Base-by-base conservation (phyloP, 2,329 filamentous ascomycete species). In the Xylaria sp. region DNA sequence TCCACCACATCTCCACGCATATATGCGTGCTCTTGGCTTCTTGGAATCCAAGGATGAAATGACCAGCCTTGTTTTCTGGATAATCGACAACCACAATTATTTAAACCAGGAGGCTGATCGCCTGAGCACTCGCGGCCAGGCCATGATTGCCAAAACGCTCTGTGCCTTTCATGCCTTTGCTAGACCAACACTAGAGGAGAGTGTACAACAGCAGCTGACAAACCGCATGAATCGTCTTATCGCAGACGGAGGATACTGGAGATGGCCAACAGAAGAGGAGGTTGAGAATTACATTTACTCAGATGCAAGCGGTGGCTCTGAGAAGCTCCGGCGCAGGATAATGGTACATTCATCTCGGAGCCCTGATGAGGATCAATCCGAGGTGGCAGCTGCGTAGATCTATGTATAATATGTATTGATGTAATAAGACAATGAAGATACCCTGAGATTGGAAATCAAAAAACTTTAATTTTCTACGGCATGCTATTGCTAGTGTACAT, bases 11-110 rank as follows among this genome's bases (percentile, higher is more conserved):
- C 75, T 88, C 1, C 87, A 91, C 72, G 80, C 82, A 2, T 91
- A 92, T 75, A 84, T 93, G 76, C 84, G 89, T 55, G 84, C 87
- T 0, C 80, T 93, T 25, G 90, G 87, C 0, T 84, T 86, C 60
- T 77, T 89, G n/a, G 85, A 85, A 41, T 88, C 93, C 70, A 82
- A 83, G 57, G 79, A 84, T 2, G 87, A 85, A 58, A 87, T 93
- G 76, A 82, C 85, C 5, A 80, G 80, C 4, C 78, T 90, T 5
- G 78, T 90, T 15, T 77, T 80, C 34, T 94, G 90, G 89, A 85
- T 91, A 71, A 78, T 86, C 0, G 72, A 78, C 28, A 78, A 88
- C 60, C 76, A 83, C 65, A 70, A 73, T 32, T 73, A 79, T 56
- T 72, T 81, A 23, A 78, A 82, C 62, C 62, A 75, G 9, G 77